Conservation (phyloP, 306 rosid genomes). For the Fragaria iinumae region DNA sequence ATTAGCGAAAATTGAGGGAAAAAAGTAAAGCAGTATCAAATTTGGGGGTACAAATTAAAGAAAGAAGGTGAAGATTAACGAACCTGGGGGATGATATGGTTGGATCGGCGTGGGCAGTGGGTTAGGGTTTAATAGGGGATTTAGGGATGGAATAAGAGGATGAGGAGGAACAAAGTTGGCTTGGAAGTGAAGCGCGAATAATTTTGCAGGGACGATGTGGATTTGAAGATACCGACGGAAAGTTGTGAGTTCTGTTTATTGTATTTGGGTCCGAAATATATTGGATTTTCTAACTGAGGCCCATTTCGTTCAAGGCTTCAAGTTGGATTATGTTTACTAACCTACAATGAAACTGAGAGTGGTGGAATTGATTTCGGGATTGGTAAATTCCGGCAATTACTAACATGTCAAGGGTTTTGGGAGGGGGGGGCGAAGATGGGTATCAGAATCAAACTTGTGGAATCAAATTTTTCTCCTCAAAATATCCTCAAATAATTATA, state of each 20-base stretch:
- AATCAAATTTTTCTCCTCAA: no score
- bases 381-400: accelerated
- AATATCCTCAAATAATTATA: no score
- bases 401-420: no score
- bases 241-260: background rate
- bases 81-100: background rate
- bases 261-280: no score
- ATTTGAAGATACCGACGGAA: background rate
- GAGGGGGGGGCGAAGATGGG: no score
- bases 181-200: slow-evolving; percentile 2
- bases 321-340: no score
- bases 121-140: background rate
- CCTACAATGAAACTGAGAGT: accelerated
- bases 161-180: background rate
- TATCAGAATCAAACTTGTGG: no score
- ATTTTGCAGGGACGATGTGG: background rate
- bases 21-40: background rate
- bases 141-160: background rate
- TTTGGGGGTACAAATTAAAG: background rate
- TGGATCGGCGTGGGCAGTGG: background rate
- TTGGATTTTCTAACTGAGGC: no score
- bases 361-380: no score
- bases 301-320: no score
- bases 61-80: background rate
- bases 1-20: background rate